Base-by-base conservation (phyloP, 2,329 filamentous ascomycete genomes). In the Alternaria dauci region DNA sequence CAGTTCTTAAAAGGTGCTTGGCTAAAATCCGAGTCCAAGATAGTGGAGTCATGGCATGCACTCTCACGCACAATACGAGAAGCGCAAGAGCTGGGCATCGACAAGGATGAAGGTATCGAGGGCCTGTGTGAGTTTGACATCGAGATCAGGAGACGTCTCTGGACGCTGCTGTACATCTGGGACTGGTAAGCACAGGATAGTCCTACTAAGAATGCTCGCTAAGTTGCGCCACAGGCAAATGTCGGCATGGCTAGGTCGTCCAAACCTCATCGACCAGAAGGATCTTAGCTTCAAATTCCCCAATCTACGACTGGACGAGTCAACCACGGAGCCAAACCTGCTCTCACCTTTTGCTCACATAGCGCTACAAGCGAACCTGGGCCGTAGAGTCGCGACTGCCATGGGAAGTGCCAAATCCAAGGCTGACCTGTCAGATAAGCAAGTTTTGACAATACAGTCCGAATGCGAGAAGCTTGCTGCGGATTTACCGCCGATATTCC, bases 41-140 rank as follows among this genome's bases (percentile, higher is more conserved):
- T 83, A 65, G 78, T 82, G 1, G 81, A 84, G 30, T 78, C 83
- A 0, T 85, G 83, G 83, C 82, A 84, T 73, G 70, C 79, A 3
- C 63, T 85, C 8, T 74, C 78, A 18, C 71, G 71, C 52, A 78
- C 80, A 3, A 81, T 85, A 30, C 81, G 80, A 7, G 81, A 82
- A 43, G 83, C 82, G 0, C 82, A 84, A 65, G 83, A 85, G 62
- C 72, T 83, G 47, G 82, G 78, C 2, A 70, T 80, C 55, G 81
- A 84, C 58, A 80, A 79, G 53, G 77, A 80, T 34, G 69, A 70
- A 14, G 65, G 75, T 7, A 74, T 74, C 16, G 69, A 76, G 14
- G 73, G 69, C 0, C 54, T 82, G 32, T 76, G 76, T 3, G 82
- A 84, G 38, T 84, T 83, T 58, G 82, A 84, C 14, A 72, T 77